Conservation (phyloP, 2,329 filamentous ascomycete species). For the Colletotrichum australisinense region DNA sequence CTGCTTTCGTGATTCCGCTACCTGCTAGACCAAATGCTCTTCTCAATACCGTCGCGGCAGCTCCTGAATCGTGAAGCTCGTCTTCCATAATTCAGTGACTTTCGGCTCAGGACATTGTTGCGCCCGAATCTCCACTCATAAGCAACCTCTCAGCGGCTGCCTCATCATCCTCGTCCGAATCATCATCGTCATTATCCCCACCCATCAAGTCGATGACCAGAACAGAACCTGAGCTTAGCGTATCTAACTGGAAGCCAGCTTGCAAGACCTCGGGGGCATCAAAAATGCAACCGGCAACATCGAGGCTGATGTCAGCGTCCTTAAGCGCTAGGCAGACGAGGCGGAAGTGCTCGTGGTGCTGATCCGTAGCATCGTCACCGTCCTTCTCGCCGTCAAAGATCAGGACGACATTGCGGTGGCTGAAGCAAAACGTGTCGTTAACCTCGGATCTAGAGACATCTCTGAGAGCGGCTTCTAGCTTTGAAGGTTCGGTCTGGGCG, state of each 20-base stretch:
- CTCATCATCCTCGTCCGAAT: conserved; percentile 36
- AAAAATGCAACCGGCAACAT: conserved; percentile 39
- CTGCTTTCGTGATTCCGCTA: no score
- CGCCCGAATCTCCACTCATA: conserved; percentile 22
- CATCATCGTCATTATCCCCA: conserved; percentile 34
- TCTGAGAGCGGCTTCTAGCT: conserved; percentile 27
- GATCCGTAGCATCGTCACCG: conserved; percentile 28
- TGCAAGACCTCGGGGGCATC: conserved; percentile 32
- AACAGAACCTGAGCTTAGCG: conserved; percentile 36
- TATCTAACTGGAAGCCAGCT: conserved; percentile 40
- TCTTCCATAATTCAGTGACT: background rate
- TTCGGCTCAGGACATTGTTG: conserved; percentile 2
- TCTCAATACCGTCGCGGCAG: background rate
- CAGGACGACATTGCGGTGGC: conserved; percentile 34
- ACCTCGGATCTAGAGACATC: background rate
- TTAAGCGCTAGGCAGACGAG: conserved; percentile 38
- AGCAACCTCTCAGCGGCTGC: conserved; percentile 20
- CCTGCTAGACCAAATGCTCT: background rate
- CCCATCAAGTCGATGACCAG: conserved; percentile 39
- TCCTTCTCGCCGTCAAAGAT: conserved; percentile 35
- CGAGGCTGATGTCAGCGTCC: conserved; percentile 38
- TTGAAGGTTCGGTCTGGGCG: conserved; percentile 30
- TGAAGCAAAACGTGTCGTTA: conserved; percentile 35
- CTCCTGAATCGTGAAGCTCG: background rate
- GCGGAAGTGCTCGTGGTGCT: conserved; percentile 40